Evolutionary conservation across 2,329 filamentous ascomycete species (phyloP).

Genomic region (Thielaviopsis populi): DNA sequence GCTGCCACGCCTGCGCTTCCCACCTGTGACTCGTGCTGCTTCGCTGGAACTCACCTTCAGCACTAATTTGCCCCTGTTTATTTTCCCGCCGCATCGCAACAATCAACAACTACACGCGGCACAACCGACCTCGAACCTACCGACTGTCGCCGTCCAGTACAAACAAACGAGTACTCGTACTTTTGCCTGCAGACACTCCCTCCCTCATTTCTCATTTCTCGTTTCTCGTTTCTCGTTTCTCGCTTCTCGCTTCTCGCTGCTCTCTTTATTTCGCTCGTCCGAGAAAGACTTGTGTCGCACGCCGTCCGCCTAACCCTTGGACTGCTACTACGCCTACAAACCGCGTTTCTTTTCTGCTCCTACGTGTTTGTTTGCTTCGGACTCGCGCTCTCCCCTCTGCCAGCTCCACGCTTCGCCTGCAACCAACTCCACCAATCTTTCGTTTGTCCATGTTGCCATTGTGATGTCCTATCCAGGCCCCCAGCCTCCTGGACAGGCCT

Average conservation of each 20-base stretch:
- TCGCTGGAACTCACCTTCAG: not conserved
- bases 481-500: conserved; percentile 23
- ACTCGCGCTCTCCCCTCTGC: not conserved
- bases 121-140: not conserved
- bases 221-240: not conserved
- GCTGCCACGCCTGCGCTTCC: no score
- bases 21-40: not conserved
- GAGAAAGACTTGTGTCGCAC: not conserved
- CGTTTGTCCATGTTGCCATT: conserved; percentile 18
- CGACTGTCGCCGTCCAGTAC: not conserved
- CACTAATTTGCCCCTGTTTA: not conserved
- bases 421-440: not conserved
- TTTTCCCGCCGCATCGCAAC: not conserved
- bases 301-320: not conserved
- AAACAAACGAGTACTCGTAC: not conserved
- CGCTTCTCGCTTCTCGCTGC: not conserved
- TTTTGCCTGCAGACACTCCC: not conserved
- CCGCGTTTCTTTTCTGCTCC: not conserved
- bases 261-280: not conserved
- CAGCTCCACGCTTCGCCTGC: not conserved
- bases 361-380: not conserved
- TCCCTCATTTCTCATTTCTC: no score
- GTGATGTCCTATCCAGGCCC: conserved; percentile 27
- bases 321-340: not conserved
- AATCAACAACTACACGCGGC: not conserved